Percentiles rank a stretch among this genome's conserved stretches.
phyloP scores from a whole-genome alignment of 2,329 filamentous ascomycete genomes.

The Colletotrichum magnum region DNA sequence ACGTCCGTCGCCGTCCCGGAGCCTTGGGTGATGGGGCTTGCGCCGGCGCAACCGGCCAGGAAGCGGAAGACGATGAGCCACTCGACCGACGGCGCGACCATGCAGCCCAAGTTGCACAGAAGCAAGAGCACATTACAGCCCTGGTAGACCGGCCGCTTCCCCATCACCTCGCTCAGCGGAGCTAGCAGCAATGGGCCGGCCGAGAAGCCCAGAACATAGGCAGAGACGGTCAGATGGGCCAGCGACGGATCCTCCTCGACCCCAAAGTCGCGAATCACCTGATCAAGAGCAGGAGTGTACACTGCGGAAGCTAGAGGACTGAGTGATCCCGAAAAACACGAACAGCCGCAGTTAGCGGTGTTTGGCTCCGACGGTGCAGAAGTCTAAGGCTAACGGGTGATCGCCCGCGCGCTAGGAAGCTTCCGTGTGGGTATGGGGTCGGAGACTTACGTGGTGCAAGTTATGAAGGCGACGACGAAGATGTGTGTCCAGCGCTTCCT shows the following conservation, averaged over 20 bases:
- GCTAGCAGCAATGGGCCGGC: constrained; percentile 28
- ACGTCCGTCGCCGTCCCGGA: constrained; percentile 23
- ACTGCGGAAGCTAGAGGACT: constrained; percentile 32
- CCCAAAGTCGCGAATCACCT: constrained; percentile 18
- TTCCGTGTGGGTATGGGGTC: background rate
- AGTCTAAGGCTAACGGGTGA: background rate
- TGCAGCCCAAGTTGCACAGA: constrained; percentile 20
- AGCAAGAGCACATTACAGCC: constrained; percentile 24
- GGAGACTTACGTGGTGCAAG: constrained; percentile 28
- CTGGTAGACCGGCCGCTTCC: constrained; percentile 21
- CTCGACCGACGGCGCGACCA: constrained; percentile 24
- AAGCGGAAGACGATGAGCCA: constrained; percentile 27
- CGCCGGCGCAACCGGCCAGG: constrained; percentile 23
- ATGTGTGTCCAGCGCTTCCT: constrained; percentile 33
- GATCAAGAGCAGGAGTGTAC: constrained; percentile 29
- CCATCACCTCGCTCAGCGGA: constrained; percentile 10
- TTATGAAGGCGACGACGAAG: constrained; percentile 24
- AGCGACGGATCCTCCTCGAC: constrained; percentile 19
- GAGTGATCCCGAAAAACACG: background rate
- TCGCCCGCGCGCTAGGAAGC: background rate
- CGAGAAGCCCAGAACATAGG: constrained; percentile 31
- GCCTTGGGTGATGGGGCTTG: constrained; percentile 30
- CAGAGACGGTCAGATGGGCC: constrained; percentile 23
- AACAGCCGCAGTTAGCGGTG: constrained; percentile 9
- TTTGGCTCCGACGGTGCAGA: background rate